These are phyloP conservation scores for Xylaria sp. DNA, from an alignment of 2,329 filamentous ascomycete genomes.

Conservation along the genomic window DNA sequence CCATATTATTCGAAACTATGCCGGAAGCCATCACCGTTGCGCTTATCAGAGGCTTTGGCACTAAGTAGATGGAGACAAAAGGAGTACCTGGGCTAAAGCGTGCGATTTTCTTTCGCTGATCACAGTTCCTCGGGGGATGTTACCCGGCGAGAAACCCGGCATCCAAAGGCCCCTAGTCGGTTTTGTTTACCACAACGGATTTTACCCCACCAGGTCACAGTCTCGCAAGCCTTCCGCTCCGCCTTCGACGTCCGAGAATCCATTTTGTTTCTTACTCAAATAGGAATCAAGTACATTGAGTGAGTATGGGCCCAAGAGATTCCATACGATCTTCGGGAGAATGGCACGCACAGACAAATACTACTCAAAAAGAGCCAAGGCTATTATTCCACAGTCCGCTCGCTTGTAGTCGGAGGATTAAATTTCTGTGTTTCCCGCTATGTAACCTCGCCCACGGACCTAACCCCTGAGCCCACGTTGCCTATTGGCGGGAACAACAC, in stretches of 20 bases:
- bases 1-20: neutral
- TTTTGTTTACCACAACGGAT: neutral
- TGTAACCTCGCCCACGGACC: conserved; percentile 6
- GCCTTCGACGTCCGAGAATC: neutral
- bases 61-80: neutral
- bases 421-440: neutral
- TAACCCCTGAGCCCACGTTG: neutral
- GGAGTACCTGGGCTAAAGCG: neutral
- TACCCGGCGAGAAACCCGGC: too few relatives aligned
- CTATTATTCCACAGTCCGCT: conserved; percentile 1
- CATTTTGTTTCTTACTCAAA: neutral
- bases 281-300: neutral
- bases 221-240: neutral
- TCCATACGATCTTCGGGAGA: neutral
- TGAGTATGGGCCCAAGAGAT: neutral
- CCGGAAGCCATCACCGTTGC: neutral
- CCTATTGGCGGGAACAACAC: conserved; percentile 6
- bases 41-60: neutral
- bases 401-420: conserved; percentile 3
- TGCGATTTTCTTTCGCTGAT: neutral
- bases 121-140: neutral
- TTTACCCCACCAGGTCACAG: conserved; percentile 1
- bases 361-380: neutral
- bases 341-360: neutral
- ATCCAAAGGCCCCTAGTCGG: neutral